Base-by-base conservation (phyloP, 805 yeast species). In the Metschnikowia matae region DNA sequence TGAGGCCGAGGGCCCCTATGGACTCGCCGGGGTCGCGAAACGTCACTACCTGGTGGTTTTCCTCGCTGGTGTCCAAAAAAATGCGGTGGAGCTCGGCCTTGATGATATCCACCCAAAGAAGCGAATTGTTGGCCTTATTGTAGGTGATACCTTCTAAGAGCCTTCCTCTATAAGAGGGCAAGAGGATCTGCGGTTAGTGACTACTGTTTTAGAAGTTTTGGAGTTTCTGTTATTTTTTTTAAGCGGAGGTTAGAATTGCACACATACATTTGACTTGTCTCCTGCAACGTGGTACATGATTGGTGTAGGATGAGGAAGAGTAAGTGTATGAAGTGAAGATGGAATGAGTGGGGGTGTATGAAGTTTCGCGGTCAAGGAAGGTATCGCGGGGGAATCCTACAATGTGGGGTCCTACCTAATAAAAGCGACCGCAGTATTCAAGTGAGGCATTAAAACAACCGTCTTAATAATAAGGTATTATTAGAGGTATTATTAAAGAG, bases 1-100 rank as follows among this genome's bases (percentile, higher is more conserved):
- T 82, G 32, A 89, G 77, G 15, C 83, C 87, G 54, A 90, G 76
- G 14, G 85, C 91, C 13, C 96, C 96, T 45, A 87, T 70, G 4
- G 80, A 70, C 50, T 73, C 77, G 13, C 60, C 63, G 1, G 48
- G 44, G 35, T 74, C 77, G 10, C 64, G 62, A 38, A 78, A 65
- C 39, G 64, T 61, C 45, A 80, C 61, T 14, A 69, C 65, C 50
- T 75, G 70, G 54, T 75, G 81, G 15, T 64, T 59, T 14, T 51
- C 39, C 8, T 47, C 53, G 20, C 46, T 34, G 29, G 57, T 42
- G 7, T 18, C 40, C 26, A 66, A 55, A 17, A 56, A 54, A 1
- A 70, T 68, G 15, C 78, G 61, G 53, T 73, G 76, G 13, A 71
- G 67, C 34, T 70, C 67, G 4, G 76, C 80, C 13, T 61, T 61